Evolutionary conservation across 495 filamentous ascomycete species (phyloP).

Genomic region (Aspergillus taichungensis): DNA sequence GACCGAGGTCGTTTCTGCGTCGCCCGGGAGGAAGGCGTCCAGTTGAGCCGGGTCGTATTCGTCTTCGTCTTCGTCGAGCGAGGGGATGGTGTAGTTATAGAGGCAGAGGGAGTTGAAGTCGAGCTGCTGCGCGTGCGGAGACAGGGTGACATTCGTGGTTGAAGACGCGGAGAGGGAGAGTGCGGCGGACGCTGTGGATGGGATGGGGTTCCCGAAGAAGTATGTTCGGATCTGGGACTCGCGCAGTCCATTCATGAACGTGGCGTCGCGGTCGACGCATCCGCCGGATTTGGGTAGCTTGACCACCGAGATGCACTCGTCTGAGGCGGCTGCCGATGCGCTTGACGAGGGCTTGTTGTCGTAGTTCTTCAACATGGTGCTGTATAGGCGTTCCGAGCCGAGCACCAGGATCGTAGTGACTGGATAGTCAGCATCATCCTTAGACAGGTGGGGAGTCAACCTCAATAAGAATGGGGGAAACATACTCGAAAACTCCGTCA

Average conservation of each 20-base stretch:
- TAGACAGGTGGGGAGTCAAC: too few species aligned
- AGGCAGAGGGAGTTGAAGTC: slow-evolving; percentile 64
- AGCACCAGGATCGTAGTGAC: slow-evolving; percentile 75
- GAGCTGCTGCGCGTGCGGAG: slow-evolving; percentile 72
- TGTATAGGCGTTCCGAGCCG: slow-evolving; percentile 74
- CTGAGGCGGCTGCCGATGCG: slow-evolving; percentile 32
- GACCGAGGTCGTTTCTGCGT: slow-evolving; percentile 17
- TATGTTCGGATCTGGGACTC: slow-evolving; percentile 79
- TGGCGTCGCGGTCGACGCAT: slow-evolving; percentile 69
- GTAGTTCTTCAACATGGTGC: slow-evolving; percentile 67
- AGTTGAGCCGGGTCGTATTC: slow-evolving; percentile 37
- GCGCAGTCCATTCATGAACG: slow-evolving; percentile 59
- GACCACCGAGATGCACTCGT: slow-evolving; percentile 62
- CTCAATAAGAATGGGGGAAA: slow-evolving; percentile 7
- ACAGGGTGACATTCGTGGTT: slow-evolving; percentile 57
- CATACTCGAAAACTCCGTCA: slow-evolving; percentile 76
- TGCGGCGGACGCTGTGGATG: slow-evolving; percentile 23
- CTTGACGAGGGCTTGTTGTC: slow-evolving; percentile 51
- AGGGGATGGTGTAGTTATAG: slow-evolving; percentile 48
- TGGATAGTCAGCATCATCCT: slow-evolving; percentile 9
- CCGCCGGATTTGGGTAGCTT: slow-evolving; percentile 82
- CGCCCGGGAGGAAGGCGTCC: slow-evolving; percentile 42
- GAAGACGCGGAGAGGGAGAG: slow-evolving; percentile 25
- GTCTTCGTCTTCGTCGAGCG: slow-evolving; percentile 37
- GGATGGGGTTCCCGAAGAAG: slow-evolving; percentile 71